These are phyloP conservation scores for Sclerotinia glacialis DNA, from an alignment of 2,329 filamentous ascomycete species.

Conservation along the genomic window DNA sequence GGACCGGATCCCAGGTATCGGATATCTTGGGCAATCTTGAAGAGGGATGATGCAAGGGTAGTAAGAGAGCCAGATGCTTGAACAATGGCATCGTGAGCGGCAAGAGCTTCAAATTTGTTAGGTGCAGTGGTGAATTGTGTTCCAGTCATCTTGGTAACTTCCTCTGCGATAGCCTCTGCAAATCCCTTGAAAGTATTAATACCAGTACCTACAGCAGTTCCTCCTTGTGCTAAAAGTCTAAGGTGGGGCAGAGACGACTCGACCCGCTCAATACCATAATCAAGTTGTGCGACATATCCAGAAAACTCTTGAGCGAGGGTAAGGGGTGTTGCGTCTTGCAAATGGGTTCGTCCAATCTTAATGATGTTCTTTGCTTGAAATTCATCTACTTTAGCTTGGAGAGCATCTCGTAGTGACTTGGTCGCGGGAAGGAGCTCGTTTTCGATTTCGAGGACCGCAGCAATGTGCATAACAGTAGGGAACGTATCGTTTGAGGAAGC, in stretches of 20 bases:
- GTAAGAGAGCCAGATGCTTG: conserved; percentile 93
- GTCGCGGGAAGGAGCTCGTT: conserved; percentile 79
- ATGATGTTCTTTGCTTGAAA: conserved; percentile 87
- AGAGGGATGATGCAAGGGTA: conserved; percentile 85
- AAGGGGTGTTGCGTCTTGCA: conserved; percentile 94
- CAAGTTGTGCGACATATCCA: conserved; percentile 92
- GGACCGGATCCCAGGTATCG: conserved; percentile 95
- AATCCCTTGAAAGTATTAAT: conserved; percentile 98
- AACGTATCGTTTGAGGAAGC: conserved; percentile 99
- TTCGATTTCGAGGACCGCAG: conserved; percentile 90
- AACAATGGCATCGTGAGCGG: conserved; percentile 92
- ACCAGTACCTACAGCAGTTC: conserved; percentile 93
- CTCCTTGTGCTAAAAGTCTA: conserved; percentile 85
- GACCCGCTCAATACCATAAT: conserved; percentile 84
- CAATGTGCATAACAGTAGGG: conserved; percentile 99
- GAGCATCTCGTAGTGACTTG: conserved; percentile 73
- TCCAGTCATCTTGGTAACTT: conserved; percentile 90
- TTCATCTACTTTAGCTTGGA: conserved; percentile 84
- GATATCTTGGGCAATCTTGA: conserved; percentile 98
- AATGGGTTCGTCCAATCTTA: conserved; percentile 97
- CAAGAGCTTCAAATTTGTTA: conserved; percentile 98
- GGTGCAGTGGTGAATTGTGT: conserved; percentile 92
- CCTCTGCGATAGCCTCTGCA: conserved; percentile 84
- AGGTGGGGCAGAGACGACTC: conserved; percentile 80
- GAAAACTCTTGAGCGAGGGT: conserved; percentile 97